Evolutionary conservation across 2,329 filamentous ascomycete genomes (phyloP).

Genomic region (Calonectria henricotiae): DNA sequence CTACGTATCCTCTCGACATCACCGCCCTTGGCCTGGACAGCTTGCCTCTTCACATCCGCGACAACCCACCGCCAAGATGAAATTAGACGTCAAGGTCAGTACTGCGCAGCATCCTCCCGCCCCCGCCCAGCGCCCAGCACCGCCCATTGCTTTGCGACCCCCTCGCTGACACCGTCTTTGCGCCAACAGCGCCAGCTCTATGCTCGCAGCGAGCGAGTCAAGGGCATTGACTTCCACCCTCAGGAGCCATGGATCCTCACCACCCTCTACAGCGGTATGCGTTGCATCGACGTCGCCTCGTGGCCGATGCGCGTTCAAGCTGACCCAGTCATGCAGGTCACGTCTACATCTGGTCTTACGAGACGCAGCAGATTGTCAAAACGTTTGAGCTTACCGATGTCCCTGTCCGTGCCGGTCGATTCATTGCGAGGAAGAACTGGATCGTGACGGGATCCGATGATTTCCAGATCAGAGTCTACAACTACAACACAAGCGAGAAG

Average conservation of each 20-base stretch:
- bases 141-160: conserved; percentile 39
- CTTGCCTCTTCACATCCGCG: conserved; percentile 53
- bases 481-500: conserved; percentile 99
- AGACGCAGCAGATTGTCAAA: conserved; percentile 97
- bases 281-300: neutral
- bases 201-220: conserved; percentile 94
- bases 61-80: conserved; percentile 57
- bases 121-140: neutral
- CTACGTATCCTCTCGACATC: conserved; percentile 49
- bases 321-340: conserved; percentile 76
- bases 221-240: conserved; percentile 97
- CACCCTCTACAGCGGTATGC: conserved; percentile 92
- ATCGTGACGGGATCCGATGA: conserved; percentile 97
- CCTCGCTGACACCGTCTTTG: conserved; percentile 49
- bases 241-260: conserved; percentile 98
- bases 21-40: conserved; percentile 53
- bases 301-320: conserved; percentile 17
- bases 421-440: conserved; percentile 99
- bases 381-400: conserved; percentile 99
- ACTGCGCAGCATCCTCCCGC: neutral
- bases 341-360: conserved; percentile 99
- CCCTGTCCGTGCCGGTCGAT: conserved; percentile 95
- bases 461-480: conserved; percentile 91
- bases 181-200: conserved; percentile 64
- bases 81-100: conserved; percentile 63